Base-by-base conservation (phyloP, 1,139 yeast species). In the Suhomyces bolitotheri region DNA sequence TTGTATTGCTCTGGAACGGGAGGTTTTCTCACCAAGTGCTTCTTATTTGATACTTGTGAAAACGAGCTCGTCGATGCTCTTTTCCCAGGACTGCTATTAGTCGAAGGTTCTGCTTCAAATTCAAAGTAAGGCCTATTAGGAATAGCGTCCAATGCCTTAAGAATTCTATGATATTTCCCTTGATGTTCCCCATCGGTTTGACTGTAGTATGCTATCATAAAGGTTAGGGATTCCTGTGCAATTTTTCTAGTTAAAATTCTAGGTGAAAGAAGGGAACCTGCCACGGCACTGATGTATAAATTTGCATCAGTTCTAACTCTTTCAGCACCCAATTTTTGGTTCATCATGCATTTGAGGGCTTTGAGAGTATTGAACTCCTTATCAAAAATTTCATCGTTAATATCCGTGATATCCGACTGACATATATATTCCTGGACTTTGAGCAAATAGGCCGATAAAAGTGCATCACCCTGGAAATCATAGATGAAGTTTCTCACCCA, bases 401-500 rank as follows among this genome's bases (percentile, higher is more conserved):
- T 65, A 39, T 68, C 73, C 40, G 53, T 57, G 47, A 54, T 45
- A 45, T 73, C 65, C 38, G 41, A 45, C 42, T 58, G 53, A 44
- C 50, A 41, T 42, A 67, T 62, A 44, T 69, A 56, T 46, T 72
- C 66, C 49, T 64, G 71, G 26, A 71, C 53, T 40, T 66, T 66
- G 17, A 56, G 51, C 33, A 71, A 54, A 46, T 64, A 70, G 4
- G 71, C 60, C 8, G 71, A 63, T 38, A 92, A 71, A 1, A 95
- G 90, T 2, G 88, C 79, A 43, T 88, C 96, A 30, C 98, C 98
- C 58, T 92, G 97, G 39, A 80, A 77, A 40, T 80, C 84, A 38
- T 88, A 73, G 43, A 71, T 65, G 43, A 92, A 92, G 22, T 72
- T 76, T 39, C 82, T 74, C 1, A 90, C 96, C 98, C 98, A 92